Percentiles rank a stretch among this genome's conserved stretches.
These are phyloP conservation scores for Pleurozium schreberi DNA, from an alignment of 225 moss, liverwort and hornwort genomes.

Conservation along the genomic window DNA sequence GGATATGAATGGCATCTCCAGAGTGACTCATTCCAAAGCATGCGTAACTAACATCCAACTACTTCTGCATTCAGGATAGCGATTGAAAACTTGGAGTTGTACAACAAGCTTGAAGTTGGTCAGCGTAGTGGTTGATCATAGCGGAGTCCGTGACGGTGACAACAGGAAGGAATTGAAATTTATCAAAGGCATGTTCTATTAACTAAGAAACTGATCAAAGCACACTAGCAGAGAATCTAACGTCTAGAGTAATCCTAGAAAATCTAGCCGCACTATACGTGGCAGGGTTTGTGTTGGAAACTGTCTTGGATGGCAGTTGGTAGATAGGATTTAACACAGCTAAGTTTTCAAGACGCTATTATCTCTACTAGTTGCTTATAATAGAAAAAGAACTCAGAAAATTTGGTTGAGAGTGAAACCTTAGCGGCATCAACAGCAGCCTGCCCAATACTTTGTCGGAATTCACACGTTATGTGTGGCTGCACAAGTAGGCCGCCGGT, in stretches of 20 bases:
- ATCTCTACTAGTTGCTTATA: not conserved
- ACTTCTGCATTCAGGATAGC: not conserved
- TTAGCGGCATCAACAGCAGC: slow-evolving; percentile 95
- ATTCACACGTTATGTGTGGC: slow-evolving; percentile 73
- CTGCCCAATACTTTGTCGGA: slow-evolving; percentile 71
- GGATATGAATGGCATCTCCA: not conserved
- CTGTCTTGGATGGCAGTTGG: not conserved
- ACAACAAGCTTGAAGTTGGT: slow-evolving; percentile 1
- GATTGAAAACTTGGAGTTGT: not conserved
- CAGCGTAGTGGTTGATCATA: not conserved
- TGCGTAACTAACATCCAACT: not conserved
- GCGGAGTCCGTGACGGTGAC: not conserved
- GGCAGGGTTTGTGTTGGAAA: not conserved
- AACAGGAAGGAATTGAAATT: not conserved
- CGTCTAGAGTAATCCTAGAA: not conserved
- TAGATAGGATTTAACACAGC: not conserved
- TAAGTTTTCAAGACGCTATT: not conserved
- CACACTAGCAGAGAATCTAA: too few species aligned
- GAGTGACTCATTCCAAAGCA: not conserved
- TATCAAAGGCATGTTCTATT: not conserved
- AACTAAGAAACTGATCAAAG: not conserved
- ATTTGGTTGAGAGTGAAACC: slow-evolving; percentile 21
- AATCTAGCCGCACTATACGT: not conserved
- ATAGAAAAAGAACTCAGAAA: not conserved
- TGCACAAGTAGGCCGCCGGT: slow-evolving; percentile 17